phyloP scores from a whole-genome alignment of 1,139 yeast genomes.

The Pichia sp. region DNA sequence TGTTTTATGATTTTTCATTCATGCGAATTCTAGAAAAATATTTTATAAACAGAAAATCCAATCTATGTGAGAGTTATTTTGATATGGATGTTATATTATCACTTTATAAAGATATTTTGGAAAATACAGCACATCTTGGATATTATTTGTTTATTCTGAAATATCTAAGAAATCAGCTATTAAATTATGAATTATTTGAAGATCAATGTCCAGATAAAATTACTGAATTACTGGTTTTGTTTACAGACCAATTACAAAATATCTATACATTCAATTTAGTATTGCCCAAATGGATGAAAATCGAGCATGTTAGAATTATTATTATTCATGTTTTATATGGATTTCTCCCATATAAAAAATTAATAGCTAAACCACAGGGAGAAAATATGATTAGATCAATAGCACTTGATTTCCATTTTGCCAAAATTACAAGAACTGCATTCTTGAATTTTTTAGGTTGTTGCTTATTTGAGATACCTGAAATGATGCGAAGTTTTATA shows the following conservation, averaged over 20 bases:
- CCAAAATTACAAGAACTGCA: conserved; percentile 4
- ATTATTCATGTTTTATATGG: conserved; percentile 61
- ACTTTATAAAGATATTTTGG: conserved; percentile 44
- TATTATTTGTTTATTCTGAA: conserved; percentile 61
- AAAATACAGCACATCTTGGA: conserved; percentile 63
- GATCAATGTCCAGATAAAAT: conserved; percentile 39
- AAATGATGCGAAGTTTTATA: conserved; percentile 9
- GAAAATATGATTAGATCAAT: conserved; percentile 7
- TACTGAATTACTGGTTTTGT: conserved; percentile 38
- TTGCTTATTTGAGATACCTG: conserved; percentile 11
- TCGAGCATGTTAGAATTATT: conserved; percentile 62
- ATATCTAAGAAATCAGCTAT: conserved; percentile 66
- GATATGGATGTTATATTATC: conserved; percentile 25
- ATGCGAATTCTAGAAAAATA: not conserved
- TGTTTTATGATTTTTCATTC: not conserved
- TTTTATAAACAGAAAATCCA: conserved; percentile 1
- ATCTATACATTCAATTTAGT: conserved; percentile 40
- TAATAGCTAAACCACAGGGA: conserved; percentile 35
- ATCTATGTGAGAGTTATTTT: not conserved
- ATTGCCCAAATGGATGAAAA: conserved; percentile 42
- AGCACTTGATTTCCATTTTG: conserved; percentile 13
- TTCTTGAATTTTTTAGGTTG: conserved; percentile 10
- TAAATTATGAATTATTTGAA: conserved; percentile 52
- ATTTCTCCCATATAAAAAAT: conserved; percentile 57
- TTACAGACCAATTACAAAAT: conserved; percentile 58